Evolutionary conservation across 2,329 filamentous ascomycete genomes (phyloP), one percentile per base, ranked within the genome.

Genomic region (Apiospora malaysiana): DNA sequence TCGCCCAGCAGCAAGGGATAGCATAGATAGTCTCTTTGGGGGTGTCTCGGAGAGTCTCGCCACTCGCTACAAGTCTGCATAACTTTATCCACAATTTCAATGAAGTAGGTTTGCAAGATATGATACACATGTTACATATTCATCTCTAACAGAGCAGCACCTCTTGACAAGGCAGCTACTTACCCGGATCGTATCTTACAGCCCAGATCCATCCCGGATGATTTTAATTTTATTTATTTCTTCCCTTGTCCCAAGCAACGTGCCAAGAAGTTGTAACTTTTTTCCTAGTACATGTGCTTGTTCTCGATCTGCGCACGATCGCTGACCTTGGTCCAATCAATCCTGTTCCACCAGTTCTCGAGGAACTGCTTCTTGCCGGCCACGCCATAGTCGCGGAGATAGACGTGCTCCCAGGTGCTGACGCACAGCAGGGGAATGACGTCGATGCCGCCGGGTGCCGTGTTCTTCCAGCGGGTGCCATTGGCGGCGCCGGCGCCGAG

Each of bases 331-430:
- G 91, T 84, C 96, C 96, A 99, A 83, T 99, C 90, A 75, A 99
- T 91, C 69, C 85, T 86, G 68, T 93, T 83, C 96, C 96, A 99
- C 95, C 95, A 98, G 56, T 87, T 86, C 79, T 93, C 88, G 69
- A 95, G 86, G 81, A 90, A 99, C 69, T 85, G 83, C 69, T 86
- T 85, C 89, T 98, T 99, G 68, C 94, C 94, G 63, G 85, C 86
- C 42, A 90, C 79, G 68, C 89, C 89, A 82, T 93, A 98, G 81
- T 98, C 94, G 70, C 89, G 88, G 80, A 98, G 84, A 90, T 93
- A 99, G 10, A 92, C 91, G 83, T 98, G 96, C 85, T 98, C 92
- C 96, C 96, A 99, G 6, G 94, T 97, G 83, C 94, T 98, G 72
- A 98, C 88, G 80, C 95, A 98, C 76, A 99, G 85, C 72, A 98